Conservation (phyloP, 371 early-diverging fungal species). For the Mortierella sp. region DNA sequence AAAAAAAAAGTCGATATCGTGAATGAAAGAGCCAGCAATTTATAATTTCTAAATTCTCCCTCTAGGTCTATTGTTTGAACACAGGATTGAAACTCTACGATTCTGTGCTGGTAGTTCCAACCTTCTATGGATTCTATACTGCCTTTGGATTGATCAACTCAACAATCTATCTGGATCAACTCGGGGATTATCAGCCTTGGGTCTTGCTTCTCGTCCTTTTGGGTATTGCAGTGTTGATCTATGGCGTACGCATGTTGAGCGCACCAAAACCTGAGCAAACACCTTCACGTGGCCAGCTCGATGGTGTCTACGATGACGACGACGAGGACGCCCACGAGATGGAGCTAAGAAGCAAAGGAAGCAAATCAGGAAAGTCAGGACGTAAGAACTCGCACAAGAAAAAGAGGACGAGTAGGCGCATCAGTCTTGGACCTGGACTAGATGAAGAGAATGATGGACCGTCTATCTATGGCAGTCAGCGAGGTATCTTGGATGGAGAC, state of each 20-base stretch:
- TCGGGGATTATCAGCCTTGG: slow-evolving; percentile 73
- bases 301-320: not conserved
- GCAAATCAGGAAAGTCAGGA: no score
- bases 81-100: slow-evolving; percentile 72
- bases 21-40: no score
- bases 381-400: not conserved
- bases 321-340: not conserved
- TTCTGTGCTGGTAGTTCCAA: slow-evolving; percentile 78
- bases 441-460: slow-evolving; percentile 43
- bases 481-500: slow-evolving; percentile 41
- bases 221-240: slow-evolving; percentile 69
- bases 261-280: slow-evolving; percentile 64
- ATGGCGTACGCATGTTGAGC: slow-evolving; percentile 67
- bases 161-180: slow-evolving; percentile 71
- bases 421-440: slow-evolving; percentile 18
- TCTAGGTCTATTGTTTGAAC: slow-evolving; percentile 77
- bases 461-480: slow-evolving; percentile 37
- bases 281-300: not conserved
- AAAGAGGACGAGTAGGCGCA: slow-evolving; percentile 4
- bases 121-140: slow-evolving; percentile 77
- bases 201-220: slow-evolving; percentile 65
- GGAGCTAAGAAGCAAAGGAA: not conserved
- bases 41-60: not conserved
- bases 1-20: no score
- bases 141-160: slow-evolving; percentile 75